Percentiles rank a stretch among this genome's conserved stretches.
Evolutionary conservation across 2,329 filamentous ascomycete species (phyloP).

Genomic region (Penicillium sp.): DNA sequence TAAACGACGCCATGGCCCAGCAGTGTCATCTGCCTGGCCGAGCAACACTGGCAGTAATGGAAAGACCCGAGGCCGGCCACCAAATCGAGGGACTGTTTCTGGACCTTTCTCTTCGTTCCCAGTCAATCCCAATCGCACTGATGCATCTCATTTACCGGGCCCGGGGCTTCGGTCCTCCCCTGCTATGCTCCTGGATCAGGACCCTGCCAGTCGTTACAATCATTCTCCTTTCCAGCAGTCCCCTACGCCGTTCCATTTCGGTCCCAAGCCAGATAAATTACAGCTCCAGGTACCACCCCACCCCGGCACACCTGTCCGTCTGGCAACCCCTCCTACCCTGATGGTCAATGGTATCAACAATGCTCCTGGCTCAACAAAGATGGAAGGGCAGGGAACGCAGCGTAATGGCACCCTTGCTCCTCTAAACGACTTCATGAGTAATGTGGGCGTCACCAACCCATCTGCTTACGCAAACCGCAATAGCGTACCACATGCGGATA

Average conservation of each 20-base stretch:
- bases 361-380: too few species aligned
- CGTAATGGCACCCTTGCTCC: too few species aligned
- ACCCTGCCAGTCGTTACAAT: slow-evolving; percentile 19
- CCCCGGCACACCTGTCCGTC: slow-evolving; percentile 33
- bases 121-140: slow-evolving; percentile 48
- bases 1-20: slow-evolving; percentile 64
- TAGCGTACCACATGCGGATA: too few species aligned
- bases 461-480: too few species aligned
- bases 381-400: too few species aligned
- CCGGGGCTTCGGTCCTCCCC: too few species aligned
- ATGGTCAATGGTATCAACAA: slow-evolving; percentile 32
- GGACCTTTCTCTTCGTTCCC: slow-evolving; percentile 63
- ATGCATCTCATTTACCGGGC: too few species aligned
- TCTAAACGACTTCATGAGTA: slow-evolving; percentile 13
- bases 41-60: slow-evolving; percentile 55
- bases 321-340: slow-evolving; percentile 37
- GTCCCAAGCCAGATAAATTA: slow-evolving; percentile 33
- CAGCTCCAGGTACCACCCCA: slow-evolving; percentile 39
- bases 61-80: slow-evolving; percentile 73
- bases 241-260: too few species aligned
- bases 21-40: slow-evolving; percentile 84
- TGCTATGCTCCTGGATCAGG: too few species aligned
- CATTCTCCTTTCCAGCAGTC: too few species aligned
- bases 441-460: background rate
- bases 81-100: slow-evolving; percentile 58